Percentiles rank a stretch among this genome's conserved stretches.
phyloP scores from a whole-genome alignment of 2,329 filamentous ascomycete genomes.

The Sordariomycetes sp. region DNA sequence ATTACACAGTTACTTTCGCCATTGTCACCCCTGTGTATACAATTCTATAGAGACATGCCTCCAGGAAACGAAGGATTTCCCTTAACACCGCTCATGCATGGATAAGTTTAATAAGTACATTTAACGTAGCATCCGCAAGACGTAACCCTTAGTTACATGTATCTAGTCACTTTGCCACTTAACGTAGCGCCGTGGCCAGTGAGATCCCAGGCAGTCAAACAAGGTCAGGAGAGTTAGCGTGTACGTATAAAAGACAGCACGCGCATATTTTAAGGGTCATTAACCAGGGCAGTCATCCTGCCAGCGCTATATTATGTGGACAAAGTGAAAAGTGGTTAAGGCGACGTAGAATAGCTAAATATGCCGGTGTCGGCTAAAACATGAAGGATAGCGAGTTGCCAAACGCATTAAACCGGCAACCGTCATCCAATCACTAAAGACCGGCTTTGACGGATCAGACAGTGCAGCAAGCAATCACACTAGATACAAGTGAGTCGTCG shows the following conservation, averaged over 20 bases:
- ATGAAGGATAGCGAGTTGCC: background rate
- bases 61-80: no score
- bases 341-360: conserved; percentile 4
- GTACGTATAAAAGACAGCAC: conserved; percentile 6
- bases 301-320: conserved; percentile 6
- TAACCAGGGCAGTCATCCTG: conserved; percentile 5
- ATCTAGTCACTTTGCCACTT: conserved; percentile 1
- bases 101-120: no score
- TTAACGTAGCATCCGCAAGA: no score
- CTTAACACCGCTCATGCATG: no score
- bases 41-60: no score
- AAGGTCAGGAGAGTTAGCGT: background rate
- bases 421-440: conserved; percentile 6
- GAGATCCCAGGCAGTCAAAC: background rate
- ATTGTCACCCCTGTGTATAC: no score
- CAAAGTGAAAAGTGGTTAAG: conserved; percentile 5
- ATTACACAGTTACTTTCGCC: no score
- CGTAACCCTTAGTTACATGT: background rate
- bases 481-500: conserved; percentile 4
- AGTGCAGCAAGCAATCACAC: conserved; percentile 6
- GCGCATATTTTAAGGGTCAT: conserved; percentile 4
- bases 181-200: background rate
- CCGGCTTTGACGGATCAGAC: conserved; percentile 1
- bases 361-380: background rate
- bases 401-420: conserved; percentile 3